Base-by-base conservation (phyloP, 1,284 basidiomycete genomes). In the Trichosporon sp. region DNA sequence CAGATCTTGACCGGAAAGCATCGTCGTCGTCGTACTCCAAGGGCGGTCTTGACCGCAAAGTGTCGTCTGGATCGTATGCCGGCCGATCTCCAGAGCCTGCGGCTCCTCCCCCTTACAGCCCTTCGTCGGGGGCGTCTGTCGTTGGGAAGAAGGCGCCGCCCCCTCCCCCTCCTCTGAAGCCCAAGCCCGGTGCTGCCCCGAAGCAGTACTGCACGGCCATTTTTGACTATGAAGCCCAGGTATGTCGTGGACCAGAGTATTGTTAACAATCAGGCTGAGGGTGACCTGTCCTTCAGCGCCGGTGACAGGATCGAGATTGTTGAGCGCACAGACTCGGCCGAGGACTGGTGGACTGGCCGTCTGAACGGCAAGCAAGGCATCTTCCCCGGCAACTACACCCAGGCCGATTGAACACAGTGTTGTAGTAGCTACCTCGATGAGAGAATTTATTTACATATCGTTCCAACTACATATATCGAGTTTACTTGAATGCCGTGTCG, bases 341-440 rank as follows among this genome's bases (percentile, higher is more conserved):
- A 98, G 80, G 97, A 99, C 81, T 99, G 96, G 96, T 99, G 96
- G 96, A 98, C 95, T 8, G 97, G 96, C 4, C 88, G 88, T 76
- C 68, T 98, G 74, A 90, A 93, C 76, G 96, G 95, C 1, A 83
- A 84, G 71, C 89, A 94, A 81, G 97, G 97, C 21, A 91, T 97
- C 32, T 99, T 99, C 85, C 96, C 96, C 68, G 96, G 95, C 87
- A 87, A 78, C 56, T 84, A 84, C 71, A 84, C 83, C 37, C 83
- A 84, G 72, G 74, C 78, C 16, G 81, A 83, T 65, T 74, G 68
- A 61, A 46, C 11, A 11, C 11, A 21, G 1, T 0, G 10, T 63
- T 16, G 32, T 63, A 37, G 61, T 35, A 32, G 61, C n/a, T 3
- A n/a, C 26, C 26, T 26, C 26, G 26, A 26, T 26, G 26, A 26